Evolutionary conservation across 2,329 filamentous ascomycete species (phyloP), one percentile per base, ranked within the genome.

Genomic region (Macrophomina tecta): DNA sequence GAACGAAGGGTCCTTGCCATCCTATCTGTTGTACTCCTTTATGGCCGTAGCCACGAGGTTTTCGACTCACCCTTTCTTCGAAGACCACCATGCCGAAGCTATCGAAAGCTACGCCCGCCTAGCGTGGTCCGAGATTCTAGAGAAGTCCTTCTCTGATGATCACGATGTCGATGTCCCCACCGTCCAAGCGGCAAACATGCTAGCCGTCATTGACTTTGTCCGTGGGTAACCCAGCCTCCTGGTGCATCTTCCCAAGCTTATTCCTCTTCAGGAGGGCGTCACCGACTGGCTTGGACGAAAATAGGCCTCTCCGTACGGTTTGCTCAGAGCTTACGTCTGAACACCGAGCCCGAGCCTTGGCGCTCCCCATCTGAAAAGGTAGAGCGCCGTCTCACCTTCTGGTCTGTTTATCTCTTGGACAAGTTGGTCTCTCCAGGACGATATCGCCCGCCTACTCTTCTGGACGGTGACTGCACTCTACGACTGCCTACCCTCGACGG

Each of bases 341-440:
- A 77, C 72, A 58, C 71, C 7, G 78, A 80, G 46, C 74, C 76
- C 0, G 61, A 69, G 0, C 7, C 40, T 9, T 4, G 5, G 2
- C 28, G 16, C 5, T 42, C 53, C 30, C n/a, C 11, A 42, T 0
- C n/a, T 5, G 72, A 78, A 30, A 69, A 72, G 56, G 77, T 79
- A 64, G 78, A 80, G 65, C 71, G 76, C n/a, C 69, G 78, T 5
- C 69, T 74, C 11, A 72, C 76, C 0, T 80, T 80, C 55, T 80
- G 78, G 78, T 80, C 78, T 3, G 71, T 80, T 23, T 80, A 79
- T 64, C 71, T 80, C 6, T 69, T 79, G 1, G 78, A 80, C 65
- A 74, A 73, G 40, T 70, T 80, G 4, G 73, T 78, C 5, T 79
- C 77, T 14, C 79, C 78, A 66, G 77, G 75, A 2, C 73, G 75